These are phyloP conservation scores for Ceriops zippeliana DNA, from an alignment of 345 rosid species.

Conservation along the genomic window DNA sequence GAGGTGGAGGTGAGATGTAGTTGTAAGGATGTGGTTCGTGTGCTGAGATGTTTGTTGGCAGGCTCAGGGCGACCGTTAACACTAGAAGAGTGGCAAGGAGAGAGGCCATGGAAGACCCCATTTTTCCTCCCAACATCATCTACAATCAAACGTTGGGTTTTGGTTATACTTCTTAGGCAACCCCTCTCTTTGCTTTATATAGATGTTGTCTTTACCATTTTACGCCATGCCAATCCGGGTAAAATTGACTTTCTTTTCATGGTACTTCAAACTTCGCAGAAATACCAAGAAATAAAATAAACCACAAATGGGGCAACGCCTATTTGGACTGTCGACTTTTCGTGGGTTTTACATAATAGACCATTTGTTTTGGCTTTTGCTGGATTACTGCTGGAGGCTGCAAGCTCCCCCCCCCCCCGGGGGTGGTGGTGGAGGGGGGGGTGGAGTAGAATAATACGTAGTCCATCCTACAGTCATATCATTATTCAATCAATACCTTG, in stretches of 20 bases:
- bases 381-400: not conserved
- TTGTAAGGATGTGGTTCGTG: slow-evolving; percentile 27
- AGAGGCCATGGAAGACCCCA: slow-evolving; percentile 54
- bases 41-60: slow-evolving; percentile 40
- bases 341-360: not conserved
- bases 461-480: too few species aligned
- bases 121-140: slow-evolving; percentile 16
- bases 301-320: not conserved
- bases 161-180: slow-evolving; percentile 27
- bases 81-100: slow-evolving; percentile 43
- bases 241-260: slow-evolving; percentile 13
- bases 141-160: slow-evolving; percentile 11
- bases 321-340: not conserved
- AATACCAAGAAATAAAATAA: not conserved
- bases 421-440: not conserved
- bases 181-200: slow-evolving; percentile 47
- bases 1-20: slow-evolving; percentile 24
- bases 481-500: not conserved
- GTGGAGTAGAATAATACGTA: not conserved
- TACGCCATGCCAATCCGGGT: slow-evolving; percentile 3
- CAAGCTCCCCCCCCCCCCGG: not conserved
- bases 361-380: not conserved
- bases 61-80: slow-evolving; percentile 40
- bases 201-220: slow-evolving; percentile 32
- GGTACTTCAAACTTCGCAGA: not conserved